Conservation (phyloP, 2,329 filamentous ascomycete genomes). For the Trichoderma sp. region DNA sequence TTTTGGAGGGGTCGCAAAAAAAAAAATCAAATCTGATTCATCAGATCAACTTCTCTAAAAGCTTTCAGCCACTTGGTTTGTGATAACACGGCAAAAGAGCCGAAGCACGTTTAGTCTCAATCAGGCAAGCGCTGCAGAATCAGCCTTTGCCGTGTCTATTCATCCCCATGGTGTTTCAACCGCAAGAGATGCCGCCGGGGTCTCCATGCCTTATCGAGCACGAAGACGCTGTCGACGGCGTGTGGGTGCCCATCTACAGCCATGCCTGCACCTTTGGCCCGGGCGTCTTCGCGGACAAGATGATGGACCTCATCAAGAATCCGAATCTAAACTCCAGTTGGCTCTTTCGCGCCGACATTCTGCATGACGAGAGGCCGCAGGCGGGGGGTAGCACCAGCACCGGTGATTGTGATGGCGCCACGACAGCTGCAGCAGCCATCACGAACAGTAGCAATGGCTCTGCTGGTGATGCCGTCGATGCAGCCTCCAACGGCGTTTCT, state of each 20-base stretch:
- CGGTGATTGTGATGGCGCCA: background rate
- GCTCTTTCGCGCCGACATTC: constrained; percentile 76
- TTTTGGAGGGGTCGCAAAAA: background rate
- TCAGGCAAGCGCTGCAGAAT: background rate
- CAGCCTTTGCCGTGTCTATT: background rate
- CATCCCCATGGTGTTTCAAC: constrained; percentile 33
- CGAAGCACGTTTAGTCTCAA: background rate
- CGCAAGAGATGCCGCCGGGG: constrained; percentile 34
- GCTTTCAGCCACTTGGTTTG: background rate
- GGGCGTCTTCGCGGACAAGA: constrained; percentile 64
- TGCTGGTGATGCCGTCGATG: background rate
- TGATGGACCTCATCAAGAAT: constrained; percentile 74
- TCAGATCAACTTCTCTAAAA: background rate
- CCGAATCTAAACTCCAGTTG: constrained; percentile 78
- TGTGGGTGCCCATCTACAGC: constrained; percentile 58
- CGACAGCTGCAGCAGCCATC: background rate
- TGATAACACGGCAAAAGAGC: background rate
- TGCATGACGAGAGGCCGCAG: constrained; percentile 42
- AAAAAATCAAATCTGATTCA: background rate
- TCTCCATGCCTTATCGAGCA: constrained; percentile 36
- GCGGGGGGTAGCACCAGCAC: background rate
- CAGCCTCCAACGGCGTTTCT: background rate
- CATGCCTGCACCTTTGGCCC: constrained; percentile 64
- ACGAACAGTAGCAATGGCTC: background rate
- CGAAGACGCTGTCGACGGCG: constrained; percentile 31